Base-by-base conservation (phyloP, 345 rosid species). In the Euclidium syriacum region DNA sequence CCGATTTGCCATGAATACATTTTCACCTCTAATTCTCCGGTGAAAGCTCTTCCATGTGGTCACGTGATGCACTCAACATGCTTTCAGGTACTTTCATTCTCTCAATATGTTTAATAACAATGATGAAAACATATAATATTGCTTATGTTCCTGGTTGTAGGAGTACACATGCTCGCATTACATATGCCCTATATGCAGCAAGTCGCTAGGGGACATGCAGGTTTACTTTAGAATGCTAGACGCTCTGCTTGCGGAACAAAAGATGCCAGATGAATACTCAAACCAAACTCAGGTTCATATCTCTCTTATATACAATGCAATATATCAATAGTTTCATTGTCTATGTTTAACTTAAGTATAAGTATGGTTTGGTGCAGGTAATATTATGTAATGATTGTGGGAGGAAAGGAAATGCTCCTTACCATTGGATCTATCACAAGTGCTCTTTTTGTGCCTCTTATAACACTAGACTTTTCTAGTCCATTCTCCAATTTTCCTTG, bases 131-230 rank as follows among this genome's bases (percentile, higher is more conserved):
- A 41, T 26, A 39, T 27, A 38, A 17, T 60, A 29, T 29, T 67
- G 42, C 38, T 55, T 20, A 39, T 19, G 22, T 54, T 80, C 64
- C 52, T 69, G 69, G 58, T 80, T 52, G 60, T 71, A 87, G 96
- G 88, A 80, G 7, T 91, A 87, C 64, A 87, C 95, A 22, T 82
- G 83, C 52, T 71, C 80, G 42, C 83, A 83, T 75, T 91, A 85
- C 61, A 81, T 80, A 42, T 87, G 94, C 74, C 94, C 94, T 33
- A 79, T 91, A n/a, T 87, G 98, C 72, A 76, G 88, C 90, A 91
- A 87, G 72, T 87, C 98, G 23, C 85, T 91, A 40, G 98, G 96
- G 48, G 90, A 88, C 72, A 91, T 91, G 98, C 75, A 91, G 91
- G 96, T 83, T 47, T 91, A 83, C 64, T 91, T 88, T 55, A 69